These are phyloP conservation scores for Cladosporium phlei DNA, from an alignment of 2,329 filamentous ascomycete genomes.

Conservation along the genomic window DNA sequence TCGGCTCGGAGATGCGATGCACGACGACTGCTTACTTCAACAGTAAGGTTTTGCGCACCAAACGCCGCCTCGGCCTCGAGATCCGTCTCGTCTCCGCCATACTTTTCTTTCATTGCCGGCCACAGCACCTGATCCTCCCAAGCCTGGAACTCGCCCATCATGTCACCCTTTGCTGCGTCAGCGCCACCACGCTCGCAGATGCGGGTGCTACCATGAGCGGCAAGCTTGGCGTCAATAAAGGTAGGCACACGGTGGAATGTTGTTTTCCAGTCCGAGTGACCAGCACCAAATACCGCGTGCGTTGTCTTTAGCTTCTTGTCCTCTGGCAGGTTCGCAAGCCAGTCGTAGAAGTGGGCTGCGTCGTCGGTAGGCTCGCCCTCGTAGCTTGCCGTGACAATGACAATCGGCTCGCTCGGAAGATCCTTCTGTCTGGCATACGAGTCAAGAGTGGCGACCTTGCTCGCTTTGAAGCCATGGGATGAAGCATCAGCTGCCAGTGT, in stretches of 20 bases:
- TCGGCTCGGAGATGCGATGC: constrained; percentile 59
- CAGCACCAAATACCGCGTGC: constrained; percentile 68
- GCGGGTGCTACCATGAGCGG: constrained; percentile 46
- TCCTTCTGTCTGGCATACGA: constrained; percentile 54
- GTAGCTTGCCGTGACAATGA: constrained; percentile 67
- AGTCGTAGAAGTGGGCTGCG: constrained; percentile 62
- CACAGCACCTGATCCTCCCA: constrained; percentile 61
- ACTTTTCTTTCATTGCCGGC: constrained; percentile 44
- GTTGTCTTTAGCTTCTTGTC: constrained; percentile 51
- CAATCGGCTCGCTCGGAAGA: constrained; percentile 55
- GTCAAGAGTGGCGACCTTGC: constrained; percentile 54
- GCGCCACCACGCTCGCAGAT: constrained; percentile 51
- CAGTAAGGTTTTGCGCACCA: constrained; percentile 39
- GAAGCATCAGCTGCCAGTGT: constrained; percentile 56
- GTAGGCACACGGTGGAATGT: constrained; percentile 67
- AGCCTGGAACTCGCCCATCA: constrained; percentile 63
- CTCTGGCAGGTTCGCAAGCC: constrained; percentile 54
- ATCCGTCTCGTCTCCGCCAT: constrained; percentile 21
- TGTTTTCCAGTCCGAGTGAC: constrained; percentile 50
- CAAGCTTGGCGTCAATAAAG: constrained; percentile 53
- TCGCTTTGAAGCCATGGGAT: constrained; percentile 55
- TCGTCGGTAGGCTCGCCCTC: constrained; percentile 72
- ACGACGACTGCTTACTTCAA: constrained; percentile 52
- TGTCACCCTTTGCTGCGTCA: constrained; percentile 59
- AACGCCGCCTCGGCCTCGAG: constrained; percentile 14